Evolutionary conservation across 2,329 filamentous ascomycete species (phyloP).

Genomic region (Colletotrichum sp.): DNA sequence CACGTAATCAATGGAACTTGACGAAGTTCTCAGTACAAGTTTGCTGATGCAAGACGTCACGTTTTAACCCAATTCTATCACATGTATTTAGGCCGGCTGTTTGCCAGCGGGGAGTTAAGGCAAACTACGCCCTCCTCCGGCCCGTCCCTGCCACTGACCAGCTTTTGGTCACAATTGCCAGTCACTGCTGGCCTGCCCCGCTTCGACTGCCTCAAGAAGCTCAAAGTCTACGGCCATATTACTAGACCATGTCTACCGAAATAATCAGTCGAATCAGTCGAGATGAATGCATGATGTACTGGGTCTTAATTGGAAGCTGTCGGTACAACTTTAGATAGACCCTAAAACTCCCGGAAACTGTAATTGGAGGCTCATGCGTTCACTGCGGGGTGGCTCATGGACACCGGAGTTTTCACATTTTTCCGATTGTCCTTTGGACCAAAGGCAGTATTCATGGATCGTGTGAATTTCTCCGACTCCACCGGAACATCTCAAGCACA

Average conservation of each 20-base stretch:
- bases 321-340: not conserved
- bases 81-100: accelerated
- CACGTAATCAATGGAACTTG: no score
- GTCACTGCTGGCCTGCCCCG: not conserved
- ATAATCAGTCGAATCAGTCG: not conserved
- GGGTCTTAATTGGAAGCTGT: not conserved
- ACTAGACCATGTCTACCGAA: not conserved
- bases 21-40: no score
- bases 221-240: not conserved
- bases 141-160: not conserved
- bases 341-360: not conserved
- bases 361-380: not conserved
- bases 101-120: not conserved
- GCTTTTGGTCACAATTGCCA: no score
- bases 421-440: not conserved
- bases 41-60: no score
- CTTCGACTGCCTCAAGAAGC: not conserved
- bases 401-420: not conserved
- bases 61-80: no score
- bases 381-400: not conserved
- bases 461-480: not conserved
- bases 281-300: not conserved
- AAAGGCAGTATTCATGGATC: not conserved
- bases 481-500: not conserved
- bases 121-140: not conserved